Evolutionary conservation across 2,329 filamentous ascomycete species (phyloP).

Genomic region (Diplodia corticola): DNA sequence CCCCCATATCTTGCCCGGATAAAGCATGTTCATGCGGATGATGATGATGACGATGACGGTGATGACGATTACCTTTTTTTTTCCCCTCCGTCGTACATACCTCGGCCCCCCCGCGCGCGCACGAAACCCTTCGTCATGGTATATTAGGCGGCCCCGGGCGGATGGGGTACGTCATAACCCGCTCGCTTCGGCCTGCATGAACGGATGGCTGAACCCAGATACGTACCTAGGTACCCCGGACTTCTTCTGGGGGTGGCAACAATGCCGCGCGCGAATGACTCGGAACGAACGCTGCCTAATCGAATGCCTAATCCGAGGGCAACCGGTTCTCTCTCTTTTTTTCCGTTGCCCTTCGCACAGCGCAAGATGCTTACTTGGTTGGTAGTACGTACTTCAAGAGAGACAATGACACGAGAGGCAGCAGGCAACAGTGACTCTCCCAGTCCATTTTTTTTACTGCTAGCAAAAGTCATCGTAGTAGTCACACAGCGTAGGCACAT

Average conservation of each 20-base stretch:
- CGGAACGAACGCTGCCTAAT: background rate
- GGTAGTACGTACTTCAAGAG: background rate
- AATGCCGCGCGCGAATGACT: background rate
- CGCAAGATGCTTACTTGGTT: background rate
- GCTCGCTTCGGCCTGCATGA: background rate
- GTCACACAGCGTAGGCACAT: background rate
- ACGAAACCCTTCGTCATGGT: background rate
- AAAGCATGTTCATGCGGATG: background rate
- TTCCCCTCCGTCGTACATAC: background rate
- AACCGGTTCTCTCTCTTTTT: background rate
- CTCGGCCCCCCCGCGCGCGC: background rate
- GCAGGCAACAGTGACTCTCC: background rate
- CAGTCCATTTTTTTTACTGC: background rate
- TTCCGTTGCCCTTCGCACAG: background rate
- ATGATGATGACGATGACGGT: background rate
- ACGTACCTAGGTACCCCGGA: background rate
- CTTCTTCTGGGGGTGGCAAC: background rate
- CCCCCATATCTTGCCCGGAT: background rate
- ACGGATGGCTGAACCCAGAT: background rate
- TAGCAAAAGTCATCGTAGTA: background rate
- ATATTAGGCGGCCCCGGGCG: no score
- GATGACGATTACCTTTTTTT: no score
- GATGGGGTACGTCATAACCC: background rate
- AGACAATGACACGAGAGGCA: background rate
- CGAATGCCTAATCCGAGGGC: background rate